Evolutionary conservation across 2,329 filamentous ascomycete species (phyloP).

Genomic region (Polytolypa hystricis): DNA sequence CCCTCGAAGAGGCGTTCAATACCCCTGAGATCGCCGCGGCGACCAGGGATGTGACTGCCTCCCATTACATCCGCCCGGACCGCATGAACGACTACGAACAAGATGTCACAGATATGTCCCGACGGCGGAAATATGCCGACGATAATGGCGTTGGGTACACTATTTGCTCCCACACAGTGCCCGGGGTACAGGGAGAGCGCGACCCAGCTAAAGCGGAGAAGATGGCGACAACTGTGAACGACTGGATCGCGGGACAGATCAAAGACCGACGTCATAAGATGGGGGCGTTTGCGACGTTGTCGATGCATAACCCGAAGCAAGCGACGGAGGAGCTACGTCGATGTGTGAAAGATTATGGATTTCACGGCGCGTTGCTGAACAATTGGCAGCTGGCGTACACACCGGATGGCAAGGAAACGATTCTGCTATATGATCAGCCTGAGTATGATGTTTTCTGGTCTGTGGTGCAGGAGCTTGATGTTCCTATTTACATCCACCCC

Average conservation of each 20-base stretch:
- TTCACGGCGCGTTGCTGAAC: no score
- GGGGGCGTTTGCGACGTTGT: conserved; percentile 40
- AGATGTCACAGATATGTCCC: no score
- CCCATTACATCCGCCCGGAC: conserved; percentile 8
- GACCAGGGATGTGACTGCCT: conserved; percentile 4
- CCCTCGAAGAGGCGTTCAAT: not conserved
- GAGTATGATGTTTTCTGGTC: conserved; percentile 52
- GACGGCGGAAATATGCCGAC: conserved; percentile 22
- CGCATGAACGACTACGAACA: conserved; percentile 6
- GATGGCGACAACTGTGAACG: conserved; percentile 29
- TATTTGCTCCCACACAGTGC: conserved; percentile 40
- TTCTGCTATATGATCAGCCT: conserved; percentile 51
- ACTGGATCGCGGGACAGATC: conserved; percentile 15
- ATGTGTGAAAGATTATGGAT: no score
- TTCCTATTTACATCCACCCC: conserved; percentile 55
- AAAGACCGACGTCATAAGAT: conserved; percentile 26
- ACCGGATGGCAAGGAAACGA: no score
- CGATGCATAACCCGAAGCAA: conserved; percentile 43
- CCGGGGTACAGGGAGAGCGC: conserved; percentile 38
- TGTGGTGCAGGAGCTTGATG: conserved; percentile 51
- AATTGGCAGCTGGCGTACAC: no score
- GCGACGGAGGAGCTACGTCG: conserved; percentile 42
- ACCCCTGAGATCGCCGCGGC: conserved; percentile 1
- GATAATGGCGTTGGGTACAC: conserved; percentile 35
- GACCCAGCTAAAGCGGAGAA: conserved; percentile 25